Evolutionary conservation across 768 basidiomycete species (phyloP).

Genomic region (Trametopsis cervina): DNA sequence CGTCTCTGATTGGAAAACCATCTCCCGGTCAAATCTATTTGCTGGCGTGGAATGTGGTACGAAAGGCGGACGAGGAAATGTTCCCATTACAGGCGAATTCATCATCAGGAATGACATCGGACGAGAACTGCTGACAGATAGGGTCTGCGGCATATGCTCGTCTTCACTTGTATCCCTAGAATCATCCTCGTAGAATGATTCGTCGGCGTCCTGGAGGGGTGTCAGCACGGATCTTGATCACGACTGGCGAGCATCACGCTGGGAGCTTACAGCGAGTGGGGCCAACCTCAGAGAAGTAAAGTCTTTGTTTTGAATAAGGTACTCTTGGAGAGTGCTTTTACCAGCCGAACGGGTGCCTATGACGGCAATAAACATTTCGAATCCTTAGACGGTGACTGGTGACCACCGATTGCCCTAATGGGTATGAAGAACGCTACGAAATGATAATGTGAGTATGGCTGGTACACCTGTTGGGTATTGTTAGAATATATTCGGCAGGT

Average conservation of each 20-base stretch:
- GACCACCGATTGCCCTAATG: background rate
- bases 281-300: slow-evolving; percentile 45
- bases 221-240: slow-evolving; percentile 5
- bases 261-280: background rate
- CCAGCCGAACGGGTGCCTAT: slow-evolving; percentile 26
- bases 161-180: background rate
- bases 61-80: slow-evolving; percentile 17
- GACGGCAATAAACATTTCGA: slow-evolving; percentile 26
- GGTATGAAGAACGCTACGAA: too few relatives aligned
- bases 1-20: slow-evolving; percentile 38
- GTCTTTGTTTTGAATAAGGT: slow-evolving; percentile 48
- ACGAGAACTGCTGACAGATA: slow-evolving; percentile 7
- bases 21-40: slow-evolving; percentile 6
- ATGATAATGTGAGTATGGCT: too few relatives aligned
- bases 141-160: background rate
- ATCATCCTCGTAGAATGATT: background rate
- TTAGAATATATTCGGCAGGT: background rate
- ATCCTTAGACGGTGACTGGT: background rate
- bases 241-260: background rate
- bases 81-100: slow-evolving; percentile 19
- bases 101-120: slow-evolving; percentile 20
- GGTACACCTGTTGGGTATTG: background rate
- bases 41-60: slow-evolving; percentile 1
- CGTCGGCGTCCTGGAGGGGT: background rate
- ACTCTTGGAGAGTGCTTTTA: slow-evolving; percentile 42